Evolutionary conservation across 176 grass and related monocot genomes (phyloP).

Genomic region (Rhynchospora pubera): DNA sequence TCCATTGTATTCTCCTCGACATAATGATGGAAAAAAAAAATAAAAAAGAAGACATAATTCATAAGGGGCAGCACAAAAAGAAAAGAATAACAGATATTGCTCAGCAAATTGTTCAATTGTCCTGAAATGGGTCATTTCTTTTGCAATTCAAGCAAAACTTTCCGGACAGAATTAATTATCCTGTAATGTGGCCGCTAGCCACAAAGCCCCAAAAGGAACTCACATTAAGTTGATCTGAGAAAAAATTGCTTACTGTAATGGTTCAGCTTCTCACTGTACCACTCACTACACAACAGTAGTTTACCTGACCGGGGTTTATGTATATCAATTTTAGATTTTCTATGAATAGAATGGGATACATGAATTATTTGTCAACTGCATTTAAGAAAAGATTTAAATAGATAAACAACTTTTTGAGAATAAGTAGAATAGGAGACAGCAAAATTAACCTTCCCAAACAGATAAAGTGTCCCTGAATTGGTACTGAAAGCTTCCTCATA

Average conservation of each 20-base stretch:
- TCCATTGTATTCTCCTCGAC: neutral
- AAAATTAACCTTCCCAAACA: constrained; percentile 86
- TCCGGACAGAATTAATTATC: neutral
- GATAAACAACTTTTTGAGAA: neutral
- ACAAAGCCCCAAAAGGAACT: neutral
- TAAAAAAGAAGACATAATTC: neutral
- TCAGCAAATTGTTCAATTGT: neutral
- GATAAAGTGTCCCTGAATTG: constrained; percentile 79
- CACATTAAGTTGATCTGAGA: neutral
- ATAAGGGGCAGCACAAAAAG: neutral
- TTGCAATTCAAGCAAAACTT: neutral
- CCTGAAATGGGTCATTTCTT: neutral
- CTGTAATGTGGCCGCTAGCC: neutral
- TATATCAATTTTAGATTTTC: neutral
- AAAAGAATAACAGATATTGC: neutral
- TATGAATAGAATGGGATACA: neutral
- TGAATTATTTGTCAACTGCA: neutral
- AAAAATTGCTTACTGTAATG: neutral
- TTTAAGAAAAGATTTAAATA: neutral
- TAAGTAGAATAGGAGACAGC: neutral
- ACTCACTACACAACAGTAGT: no score
- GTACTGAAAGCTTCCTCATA: constrained; percentile 77
- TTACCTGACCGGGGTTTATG: no score
- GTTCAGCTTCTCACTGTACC: neutral
- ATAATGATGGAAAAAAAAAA: neutral